A percentile compares a stretch with the other conserved stretches of the same genome.
These are phyloP conservation scores for Alternaria rosae DNA, from an alignment of 2,329 filamentous ascomycete genomes.

Conservation along the genomic window DNA sequence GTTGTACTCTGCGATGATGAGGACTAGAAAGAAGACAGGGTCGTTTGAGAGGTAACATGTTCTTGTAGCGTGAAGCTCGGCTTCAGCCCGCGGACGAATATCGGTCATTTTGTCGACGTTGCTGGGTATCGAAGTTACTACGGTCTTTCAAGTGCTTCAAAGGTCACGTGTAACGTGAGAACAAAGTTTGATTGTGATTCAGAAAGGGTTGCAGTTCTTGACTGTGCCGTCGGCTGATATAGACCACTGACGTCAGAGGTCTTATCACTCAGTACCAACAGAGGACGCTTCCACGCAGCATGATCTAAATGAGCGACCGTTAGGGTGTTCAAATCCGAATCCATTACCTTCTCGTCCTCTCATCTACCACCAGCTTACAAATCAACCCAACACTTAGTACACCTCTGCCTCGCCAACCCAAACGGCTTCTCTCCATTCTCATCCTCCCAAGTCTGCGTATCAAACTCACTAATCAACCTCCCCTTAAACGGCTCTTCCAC, in stretches of 20 bases:
- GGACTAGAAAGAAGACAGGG: conserved; percentile 9
- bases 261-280: not conserved
- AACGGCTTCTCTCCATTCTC: conserved; percentile 36
- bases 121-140: not conserved
- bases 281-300: not conserved
- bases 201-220: not conserved
- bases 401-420: conserved; percentile 30
- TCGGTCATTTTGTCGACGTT: not conserved
- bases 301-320: not conserved
- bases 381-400: conserved; percentile 38
- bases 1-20: not conserved
- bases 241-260: not conserved
- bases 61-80: conserved; percentile 6
- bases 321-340: not conserved
- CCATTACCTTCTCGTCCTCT: not conserved
- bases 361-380: conserved; percentile 17
- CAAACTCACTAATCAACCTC: conserved; percentile 30
- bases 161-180: not conserved
- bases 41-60: conserved; percentile 13
- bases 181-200: not conserved
- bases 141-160: not conserved
- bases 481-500: conserved; percentile 36
- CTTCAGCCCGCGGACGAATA: not conserved
- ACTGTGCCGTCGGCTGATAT: not conserved
- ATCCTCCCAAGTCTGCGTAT: conserved; percentile 29